Base-by-base conservation (phyloP, 768 basidiomycete species). In the Lyophyllum semitale region DNA sequence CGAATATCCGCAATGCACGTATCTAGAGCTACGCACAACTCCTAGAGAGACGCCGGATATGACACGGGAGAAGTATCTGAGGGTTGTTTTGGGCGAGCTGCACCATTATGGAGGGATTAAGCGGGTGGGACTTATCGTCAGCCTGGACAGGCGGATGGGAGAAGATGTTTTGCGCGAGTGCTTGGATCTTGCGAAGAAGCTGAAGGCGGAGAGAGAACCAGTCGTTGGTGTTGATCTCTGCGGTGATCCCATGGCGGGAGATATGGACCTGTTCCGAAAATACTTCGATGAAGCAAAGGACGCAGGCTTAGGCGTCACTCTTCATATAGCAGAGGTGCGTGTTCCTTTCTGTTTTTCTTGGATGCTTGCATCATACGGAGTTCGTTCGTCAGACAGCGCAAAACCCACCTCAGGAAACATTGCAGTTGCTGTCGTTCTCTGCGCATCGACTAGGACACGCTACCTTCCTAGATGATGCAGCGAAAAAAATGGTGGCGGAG, bases 21-120 rank as follows among this genome's bases (percentile, higher is more conserved):
- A 92, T 64, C 75, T 95, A 30, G 93, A 94, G 64, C 79, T 94
- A n/a, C 84, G 93, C n/a, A 85, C 85, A 9, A 93, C 89, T 0
- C 93, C 91, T 0, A 79, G 85, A 41, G 72, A 65, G 64, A 89
- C 84, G 0, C 53, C 67, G 0, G 59, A 75, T 4, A 89, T 93
- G 87, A 77, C 74, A 7, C 74, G 84, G 8, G 69, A 76, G 54
- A 66, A 73, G 40, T 95, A 94, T 66, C 70, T 94, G 22, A 73
- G 77, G 35, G 74, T 82, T 1, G 89, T 95, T 0, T 75, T 94
- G 13, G 77, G 72, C 9, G 86, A 88, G 64, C 66, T 91, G 20
- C 84, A 86, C 53, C 67, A 63, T n/a, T 91, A 85, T 62, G 73
- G 73, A 1, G 71, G 73, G 1, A 43, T 65, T 7, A 73, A 76